phyloP scores from a whole-genome alignment of 1,139 yeast species.

The Wickerhamiella pararugosa region DNA sequence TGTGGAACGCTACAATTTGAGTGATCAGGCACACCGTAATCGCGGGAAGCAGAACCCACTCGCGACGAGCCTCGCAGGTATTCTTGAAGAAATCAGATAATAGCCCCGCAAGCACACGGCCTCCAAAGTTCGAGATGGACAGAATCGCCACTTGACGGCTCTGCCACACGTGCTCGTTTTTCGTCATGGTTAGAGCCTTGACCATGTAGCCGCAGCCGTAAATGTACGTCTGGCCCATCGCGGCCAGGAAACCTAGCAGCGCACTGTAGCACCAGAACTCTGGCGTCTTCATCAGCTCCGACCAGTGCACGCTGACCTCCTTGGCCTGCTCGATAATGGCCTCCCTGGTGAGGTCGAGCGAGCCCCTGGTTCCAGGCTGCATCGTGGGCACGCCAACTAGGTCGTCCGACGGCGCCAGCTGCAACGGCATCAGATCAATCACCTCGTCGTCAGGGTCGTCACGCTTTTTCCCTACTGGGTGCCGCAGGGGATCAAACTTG shows the following conservation, averaged over 20 bases:
- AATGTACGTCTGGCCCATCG: conserved; percentile 67
- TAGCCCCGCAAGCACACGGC: conserved; percentile 56
- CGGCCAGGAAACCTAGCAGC: conserved; percentile 48
- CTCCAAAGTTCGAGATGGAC: conserved; percentile 51
- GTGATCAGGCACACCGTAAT: conserved; percentile 24
- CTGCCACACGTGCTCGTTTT: conserved; percentile 28
- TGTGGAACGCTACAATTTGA: conserved; percentile 21
- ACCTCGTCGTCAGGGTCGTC: conserved; percentile 11
- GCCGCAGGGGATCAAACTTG: conserved; percentile 10
- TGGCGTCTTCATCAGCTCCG: conserved; percentile 15
- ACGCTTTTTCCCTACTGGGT: not conserved
- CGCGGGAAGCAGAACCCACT: conserved; percentile 52
- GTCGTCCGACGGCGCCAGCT: not conserved
- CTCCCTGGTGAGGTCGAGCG: too few relatives aligned
- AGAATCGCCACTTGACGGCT: conserved; percentile 60
- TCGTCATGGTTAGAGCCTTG: conserved; percentile 31
- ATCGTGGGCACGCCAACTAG: not conserved
- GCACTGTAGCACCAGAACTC: conserved; percentile 28
- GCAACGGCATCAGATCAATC: conserved; percentile 6
- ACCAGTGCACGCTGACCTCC: conserved; percentile 1
- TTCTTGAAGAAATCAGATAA: conserved; percentile 45
- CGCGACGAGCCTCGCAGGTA: conserved; percentile 39
- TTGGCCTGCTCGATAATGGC: not conserved
- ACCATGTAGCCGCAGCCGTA: conserved; percentile 60
- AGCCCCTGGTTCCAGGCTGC: too few relatives aligned